Evolutionary conservation across 768 basidiomycete species (phyloP), one percentile per base, ranked within the genome.

Genomic region (Tulasnella sp.): DNA sequence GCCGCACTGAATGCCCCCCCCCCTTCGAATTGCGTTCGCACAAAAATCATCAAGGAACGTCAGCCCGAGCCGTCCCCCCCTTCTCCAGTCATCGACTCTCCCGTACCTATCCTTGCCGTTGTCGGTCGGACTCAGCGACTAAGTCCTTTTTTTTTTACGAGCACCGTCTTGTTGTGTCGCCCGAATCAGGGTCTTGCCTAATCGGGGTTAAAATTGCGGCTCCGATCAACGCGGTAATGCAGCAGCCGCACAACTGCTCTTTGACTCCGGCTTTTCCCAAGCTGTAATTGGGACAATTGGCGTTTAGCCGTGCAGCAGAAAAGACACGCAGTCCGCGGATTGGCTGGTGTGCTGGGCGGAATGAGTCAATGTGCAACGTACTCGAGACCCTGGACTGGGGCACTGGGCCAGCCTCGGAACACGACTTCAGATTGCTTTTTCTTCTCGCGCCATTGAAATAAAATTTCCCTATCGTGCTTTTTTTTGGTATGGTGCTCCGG

Each of bases 271-370:
- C 26, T 26, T 35, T 67, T 67, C 61, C 61, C 61, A 67, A 61
- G 61, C 29, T 67, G 51, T 7, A 51, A 51, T 51, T 48, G 26
- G 55, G 61, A 67, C 61, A 26, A 67, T 35, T 67, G 61, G 61
- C 61, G 32, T 29, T 67, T 29, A 67, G 61, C 61, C 61, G 61
- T 67, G 26, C 15, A 29, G 61, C 29, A 29, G 61, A 35, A 32
- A 57, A 57, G 61, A 67, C 61, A 67, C 61, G 61, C 61, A 67
- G 61, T 67, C 61, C 61, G 61, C 61, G 61, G 61, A 67, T 67
- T 67, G 61, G 61, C 13, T 67, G 61, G 32, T 51, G n/a, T 16
- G 44, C 15, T n/a, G 9, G 13, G 26, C 11, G n/a, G 26, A 15
- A 67, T 67, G 61, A 67, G 61, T 67, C 61, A 67, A 67, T 26